phyloP scores from a whole-genome alignment of 805 yeast species.

The Pichia membranifaciens region DNA sequence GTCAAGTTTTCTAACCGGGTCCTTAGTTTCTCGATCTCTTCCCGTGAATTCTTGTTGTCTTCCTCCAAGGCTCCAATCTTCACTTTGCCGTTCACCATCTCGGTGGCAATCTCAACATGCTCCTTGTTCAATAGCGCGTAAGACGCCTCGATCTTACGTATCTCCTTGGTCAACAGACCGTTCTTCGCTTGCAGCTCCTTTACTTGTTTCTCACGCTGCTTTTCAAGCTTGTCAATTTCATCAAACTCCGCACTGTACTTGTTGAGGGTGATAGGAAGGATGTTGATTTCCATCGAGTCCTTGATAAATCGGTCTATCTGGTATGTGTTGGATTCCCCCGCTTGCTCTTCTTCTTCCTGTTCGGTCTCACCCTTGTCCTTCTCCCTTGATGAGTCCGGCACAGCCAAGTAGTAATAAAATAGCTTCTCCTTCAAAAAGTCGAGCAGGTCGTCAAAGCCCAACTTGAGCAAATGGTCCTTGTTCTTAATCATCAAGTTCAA shows the following conservation, averaged over 20 bases:
- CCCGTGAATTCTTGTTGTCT: constrained; percentile 58
- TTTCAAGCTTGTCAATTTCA: constrained; percentile 64
- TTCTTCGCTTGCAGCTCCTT: constrained; percentile 56
- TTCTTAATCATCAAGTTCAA: constrained; percentile 72
- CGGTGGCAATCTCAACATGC: constrained; percentile 82
- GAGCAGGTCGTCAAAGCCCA: constrained; percentile 72
- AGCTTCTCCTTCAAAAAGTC: constrained; percentile 74
- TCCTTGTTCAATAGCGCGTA: constrained; percentile 69
- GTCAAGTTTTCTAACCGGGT: constrained; percentile 33
- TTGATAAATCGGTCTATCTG: constrained; percentile 67
- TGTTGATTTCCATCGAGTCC: constrained; percentile 69
- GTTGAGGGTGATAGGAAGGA: constrained; percentile 66
- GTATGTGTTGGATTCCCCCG: constrained; percentile 35
- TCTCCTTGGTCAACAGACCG: constrained; percentile 66
- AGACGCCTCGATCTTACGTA: constrained; percentile 64
- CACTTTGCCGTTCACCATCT: constrained; percentile 75
- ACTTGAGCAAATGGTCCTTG: constrained; percentile 47
- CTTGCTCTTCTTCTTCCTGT: constrained; percentile 12
- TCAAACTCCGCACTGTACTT: constrained; percentile 70
- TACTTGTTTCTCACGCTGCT: constrained; percentile 57
- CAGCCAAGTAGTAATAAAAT: constrained; percentile 55
- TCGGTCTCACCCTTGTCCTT: constrained; percentile 1
- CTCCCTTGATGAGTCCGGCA: constrained; percentile 5
- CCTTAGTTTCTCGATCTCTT: constrained; percentile 43
- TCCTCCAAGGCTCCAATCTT: constrained; percentile 68